Conservation (phyloP, 164 flowering plant genomes). For the Platanus orientalis region DNA sequence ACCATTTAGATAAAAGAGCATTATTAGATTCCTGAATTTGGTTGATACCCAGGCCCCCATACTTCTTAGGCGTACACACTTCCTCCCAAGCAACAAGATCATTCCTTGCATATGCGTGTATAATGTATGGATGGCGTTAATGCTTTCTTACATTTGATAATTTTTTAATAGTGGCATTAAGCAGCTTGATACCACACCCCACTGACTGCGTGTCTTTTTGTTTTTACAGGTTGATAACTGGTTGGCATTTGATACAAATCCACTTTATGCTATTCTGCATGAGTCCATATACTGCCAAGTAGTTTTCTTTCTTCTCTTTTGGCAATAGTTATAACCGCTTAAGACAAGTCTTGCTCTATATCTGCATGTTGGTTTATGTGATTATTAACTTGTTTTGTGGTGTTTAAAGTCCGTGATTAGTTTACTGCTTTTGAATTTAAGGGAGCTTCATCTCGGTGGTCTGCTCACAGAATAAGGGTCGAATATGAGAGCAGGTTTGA, state of each 20-base stretch:
- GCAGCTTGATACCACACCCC: neutral
- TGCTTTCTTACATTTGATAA: neutral
- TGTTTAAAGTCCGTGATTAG: neutral
- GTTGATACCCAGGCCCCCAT: too few relatives aligned
- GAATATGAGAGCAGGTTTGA: slow-evolving; percentile 54
- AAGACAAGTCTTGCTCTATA: neutral
- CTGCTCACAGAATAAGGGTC: slow-evolving; percentile 70
- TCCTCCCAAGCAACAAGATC: too few relatives aligned
- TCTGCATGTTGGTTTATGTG: neutral
- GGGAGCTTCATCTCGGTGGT: slow-evolving; percentile 88
- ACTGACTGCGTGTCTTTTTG: slow-evolving; percentile 9
- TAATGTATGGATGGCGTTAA: too few relatives aligned
- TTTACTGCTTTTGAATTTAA: slow-evolving; percentile 22
- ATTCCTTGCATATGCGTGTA: too few relatives aligned
- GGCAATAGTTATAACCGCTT: neutral
- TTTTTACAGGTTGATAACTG: slow-evolving; percentile 74
- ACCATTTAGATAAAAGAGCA: too few relatives aligned
- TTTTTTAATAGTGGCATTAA: neutral
- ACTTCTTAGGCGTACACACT: too few relatives aligned
- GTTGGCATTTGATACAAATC: slow-evolving; percentile 65
- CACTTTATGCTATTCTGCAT: slow-evolving; percentile 83
- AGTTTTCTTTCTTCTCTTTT: slow-evolving; percentile 10
- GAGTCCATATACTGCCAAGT: slow-evolving; percentile 96
- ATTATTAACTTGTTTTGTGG: neutral
- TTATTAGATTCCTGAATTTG: too few relatives aligned